These are phyloP conservation scores for Corymbia maculata DNA, from an alignment of 345 rosid species.

Conservation along the genomic window DNA sequence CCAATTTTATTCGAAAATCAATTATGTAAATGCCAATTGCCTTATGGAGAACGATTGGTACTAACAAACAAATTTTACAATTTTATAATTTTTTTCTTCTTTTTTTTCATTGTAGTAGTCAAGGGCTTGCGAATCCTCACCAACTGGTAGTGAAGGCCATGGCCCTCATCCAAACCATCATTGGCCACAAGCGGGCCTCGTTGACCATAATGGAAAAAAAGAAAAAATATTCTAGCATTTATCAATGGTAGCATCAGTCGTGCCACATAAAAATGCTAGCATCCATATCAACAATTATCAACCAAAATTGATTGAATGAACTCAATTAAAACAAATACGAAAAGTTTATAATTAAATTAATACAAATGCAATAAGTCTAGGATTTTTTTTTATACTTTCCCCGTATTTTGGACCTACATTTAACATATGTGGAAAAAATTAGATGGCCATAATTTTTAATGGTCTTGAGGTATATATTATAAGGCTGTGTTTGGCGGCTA, in stretches of 20 bases:
- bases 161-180: background rate
- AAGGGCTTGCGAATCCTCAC: background rate
- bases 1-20: no score
- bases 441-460: background rate
- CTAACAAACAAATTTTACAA: background rate
- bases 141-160: no score
- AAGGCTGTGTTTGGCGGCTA: no score
- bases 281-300: no score
- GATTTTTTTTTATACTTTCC: background rate
- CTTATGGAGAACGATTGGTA: accelerated
- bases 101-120: background rate
- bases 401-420: background rate
- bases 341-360: no score
- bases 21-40: accelerated
- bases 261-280: no score
- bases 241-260: accelerated
- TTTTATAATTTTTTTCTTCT: no score
- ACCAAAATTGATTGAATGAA: accelerated
- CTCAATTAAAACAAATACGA: no score
- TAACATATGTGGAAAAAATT: background rate
- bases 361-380: no score
- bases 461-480: background rate
- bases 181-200: background rate
- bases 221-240: no score
- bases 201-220: no score